phyloP scores from a whole-genome alignment of 371 early-diverging fungal species.

The Lichtheimia corymbifera region DNA sequence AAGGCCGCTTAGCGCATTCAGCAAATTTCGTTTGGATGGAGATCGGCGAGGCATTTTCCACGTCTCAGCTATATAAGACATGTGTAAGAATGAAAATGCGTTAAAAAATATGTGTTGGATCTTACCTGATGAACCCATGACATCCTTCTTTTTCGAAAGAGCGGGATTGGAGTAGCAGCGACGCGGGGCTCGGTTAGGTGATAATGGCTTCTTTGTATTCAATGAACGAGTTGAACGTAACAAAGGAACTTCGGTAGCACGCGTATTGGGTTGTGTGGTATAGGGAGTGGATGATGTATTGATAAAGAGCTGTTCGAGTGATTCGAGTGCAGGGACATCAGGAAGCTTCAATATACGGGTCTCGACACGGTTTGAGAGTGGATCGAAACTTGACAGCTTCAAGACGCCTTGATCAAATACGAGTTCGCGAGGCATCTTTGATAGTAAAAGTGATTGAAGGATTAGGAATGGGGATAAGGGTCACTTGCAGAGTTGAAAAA shows the following conservation, averaged over 20 bases:
- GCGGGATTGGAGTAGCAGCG: slow-evolving; percentile 19
- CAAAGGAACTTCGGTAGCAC: neutral
- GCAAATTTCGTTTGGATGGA: slow-evolving; percentile 15
- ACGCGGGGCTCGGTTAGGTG: slow-evolving; percentile 10
- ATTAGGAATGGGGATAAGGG: slow-evolving; percentile 9
- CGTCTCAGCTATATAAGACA: neutral
- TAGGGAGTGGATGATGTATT: neutral
- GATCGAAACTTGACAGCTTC: slow-evolving; percentile 33
- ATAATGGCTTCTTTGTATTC: neutral
- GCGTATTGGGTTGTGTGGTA: neutral
- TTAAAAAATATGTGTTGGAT: neutral
- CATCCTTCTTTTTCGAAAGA: slow-evolving; percentile 7
- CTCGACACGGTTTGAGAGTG: slow-evolving; percentile 25
- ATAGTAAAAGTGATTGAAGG: slow-evolving; percentile 15
- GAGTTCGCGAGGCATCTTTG: slow-evolving; percentile 14
- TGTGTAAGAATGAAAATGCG: neutral
- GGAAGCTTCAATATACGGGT: slow-evolving; percentile 28
- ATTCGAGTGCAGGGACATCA: slow-evolving; percentile 26
- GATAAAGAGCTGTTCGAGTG: slow-evolving; percentile 30
- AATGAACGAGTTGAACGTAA: slow-evolving; percentile 9
- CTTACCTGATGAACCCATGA: slow-evolving; percentile 1
- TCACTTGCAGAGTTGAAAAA: neutral
- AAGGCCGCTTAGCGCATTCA: slow-evolving; percentile 16
- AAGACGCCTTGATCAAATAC: slow-evolving; percentile 34
- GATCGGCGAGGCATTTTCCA: slow-evolving; percentile 4